Evolutionary conservation across 2,329 filamentous ascomycete species (phyloP), one percentile per base, ranked within the genome.

Genomic region (Aplosporella prunicola): DNA sequence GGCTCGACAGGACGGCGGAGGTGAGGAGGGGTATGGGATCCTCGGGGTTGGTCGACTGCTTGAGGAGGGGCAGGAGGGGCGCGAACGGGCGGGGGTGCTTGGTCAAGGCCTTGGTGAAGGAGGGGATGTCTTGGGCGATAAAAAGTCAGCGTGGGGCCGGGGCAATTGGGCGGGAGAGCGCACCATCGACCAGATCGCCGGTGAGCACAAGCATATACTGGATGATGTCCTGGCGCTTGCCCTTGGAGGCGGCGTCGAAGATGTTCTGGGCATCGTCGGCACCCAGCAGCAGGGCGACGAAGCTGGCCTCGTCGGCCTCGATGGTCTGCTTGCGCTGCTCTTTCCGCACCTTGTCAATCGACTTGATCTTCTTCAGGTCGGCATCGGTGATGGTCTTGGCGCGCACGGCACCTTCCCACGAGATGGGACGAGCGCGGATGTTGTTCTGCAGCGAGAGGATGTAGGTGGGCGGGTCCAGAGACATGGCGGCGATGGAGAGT

Each of bases 361-460:
- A 85, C 63, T 88, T 88, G 66, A 98, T 94, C 72, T 88, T 89
- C 68, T 82, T 84, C 51, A 95, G 76, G 63, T 98, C 89, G 50
- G 83, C 80, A 50, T 96, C 89, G 41, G 84, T 93, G 64, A 98
- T 83, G 55, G 86, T 91, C 61, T 88, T 86, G 51, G 86, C 86
- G 61, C 91, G 78, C 49, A 93, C 86, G 53, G 89, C 88, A 53
- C 89, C 89, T 64, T 96, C 89, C 91, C 91, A 98, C 41, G 89
- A 88, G 64, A 98, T 94, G 47, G 88, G 88, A 50, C 91, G 78
- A 57, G 85, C 82, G 57, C 91, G 85, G 61, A 96, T 94, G 71
- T 96, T 96, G 76, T 85, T 93, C 69, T 94, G 88, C 50, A 95
- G 74, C 50, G 86, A 89, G 57, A 78, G 73, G 47, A 84, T 75